Base-by-base conservation (phyloP, 306 rosid genomes). In the Casuarina cunninghamiana region DNA sequence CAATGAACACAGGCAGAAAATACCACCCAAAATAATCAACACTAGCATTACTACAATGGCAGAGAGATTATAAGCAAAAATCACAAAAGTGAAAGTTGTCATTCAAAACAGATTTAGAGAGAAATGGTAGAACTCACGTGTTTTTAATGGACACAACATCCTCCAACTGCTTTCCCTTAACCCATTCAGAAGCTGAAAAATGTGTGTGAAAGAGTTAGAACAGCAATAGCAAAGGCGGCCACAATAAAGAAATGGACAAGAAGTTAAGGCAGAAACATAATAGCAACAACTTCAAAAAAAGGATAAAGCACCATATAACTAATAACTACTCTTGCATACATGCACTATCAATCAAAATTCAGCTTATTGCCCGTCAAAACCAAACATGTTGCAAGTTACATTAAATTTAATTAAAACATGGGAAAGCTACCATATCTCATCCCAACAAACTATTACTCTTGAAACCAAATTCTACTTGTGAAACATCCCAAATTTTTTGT, bases 131-230 rank as follows among this genome's bases (percentile, higher is more conserved):
- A 77, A 76, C 93, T 79, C 70, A 88, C 98, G 98, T 81, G 83
- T 91, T 93, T 72, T 87, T 91, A 7, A 93, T 91, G 4, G 96
- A 51, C 35, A 93, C 57, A 72, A 90, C 96, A 76, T 93, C 97
- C 76, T 93, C 97, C 98, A 87, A 88, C 11, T 87, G 92, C 79
- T 79, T 91, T 61, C 97, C 97, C 84, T 93, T 93, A 21, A 91
- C 96, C 98, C 96, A 91, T 74, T 93, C 98, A 55, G 98, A 90
- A 86, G 98, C 98, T 95, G 90, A 71, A 88, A 89, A 55, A 39
- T 19, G 49, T 83, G 4, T 80, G 61, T 60, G 51, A 0, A 21
- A 42, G 58, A 69, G 62, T 83, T 62, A 83, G 81, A 82, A 79
- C 49, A 67, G 35, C 4, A 67, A 41, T 41, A 67, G 9, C 35